A percentile compares a stretch with the other conserved stretches of the same genome.
phyloP scores from a whole-genome alignment of 78 protist genomes.

The Planoprotostelium fungivorum region DNA sequence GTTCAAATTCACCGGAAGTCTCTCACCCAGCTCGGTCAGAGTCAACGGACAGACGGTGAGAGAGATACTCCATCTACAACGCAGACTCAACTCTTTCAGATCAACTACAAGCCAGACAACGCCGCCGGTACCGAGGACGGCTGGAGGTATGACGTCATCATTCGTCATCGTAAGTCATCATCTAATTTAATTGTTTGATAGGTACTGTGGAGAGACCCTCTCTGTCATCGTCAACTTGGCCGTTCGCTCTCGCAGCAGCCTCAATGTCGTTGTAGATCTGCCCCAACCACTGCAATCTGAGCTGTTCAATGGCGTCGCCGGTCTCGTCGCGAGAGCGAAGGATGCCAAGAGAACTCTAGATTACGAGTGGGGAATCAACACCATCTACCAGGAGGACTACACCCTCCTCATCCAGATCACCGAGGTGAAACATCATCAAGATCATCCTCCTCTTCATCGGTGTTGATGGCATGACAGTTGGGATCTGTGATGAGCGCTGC shows the following conservation, averaged over 20 bases:
- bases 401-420: background rate
- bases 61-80: background rate
- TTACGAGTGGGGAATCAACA: background rate
- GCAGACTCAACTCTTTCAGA: background rate
- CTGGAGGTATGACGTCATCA: background rate
- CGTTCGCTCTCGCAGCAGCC: background rate
- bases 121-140: background rate
- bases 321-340: background rate
- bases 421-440: background rate
- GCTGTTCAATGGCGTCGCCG: background rate
- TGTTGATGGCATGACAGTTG: too few relatives aligned
- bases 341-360: background rate
- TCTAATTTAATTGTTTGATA: background rate
- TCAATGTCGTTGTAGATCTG: background rate
- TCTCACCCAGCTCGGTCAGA: background rate
- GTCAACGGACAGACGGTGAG: too few relatives aligned
- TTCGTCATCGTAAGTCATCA: too few relatives aligned
- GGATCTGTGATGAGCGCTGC: background rate
- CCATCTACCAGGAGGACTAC: background rate
- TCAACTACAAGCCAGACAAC: background rate
- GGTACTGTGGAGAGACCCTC: background rate
- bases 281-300: background rate
- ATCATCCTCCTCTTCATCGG: too few relatives aligned
- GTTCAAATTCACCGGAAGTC: background rate
- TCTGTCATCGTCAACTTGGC: background rate